Evolutionary conservation across 1,139 yeast species (phyloP).

Genomic region (Meyerozyma elateridarum): DNA sequence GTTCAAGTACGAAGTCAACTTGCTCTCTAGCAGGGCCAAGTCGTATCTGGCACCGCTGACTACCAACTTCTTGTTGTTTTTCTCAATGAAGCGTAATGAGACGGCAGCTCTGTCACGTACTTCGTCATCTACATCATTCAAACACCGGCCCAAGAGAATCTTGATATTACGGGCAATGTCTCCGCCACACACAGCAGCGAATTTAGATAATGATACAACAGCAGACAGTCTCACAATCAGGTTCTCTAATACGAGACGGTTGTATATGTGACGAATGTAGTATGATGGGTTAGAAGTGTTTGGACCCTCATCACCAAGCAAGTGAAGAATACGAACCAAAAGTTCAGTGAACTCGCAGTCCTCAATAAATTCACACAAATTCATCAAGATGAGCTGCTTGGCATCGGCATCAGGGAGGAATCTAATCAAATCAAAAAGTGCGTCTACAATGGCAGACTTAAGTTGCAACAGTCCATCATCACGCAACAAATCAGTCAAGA

Average conservation of each 20-base stretch:
- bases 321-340: constrained; percentile 83
- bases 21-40: constrained; percentile 70
- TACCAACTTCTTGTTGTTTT: constrained; percentile 50
- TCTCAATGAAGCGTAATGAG: constrained; percentile 63
- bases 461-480: constrained; percentile 87
- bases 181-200: constrained; percentile 75
- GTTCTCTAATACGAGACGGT: constrained; percentile 92
- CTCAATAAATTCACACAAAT: constrained; percentile 93
- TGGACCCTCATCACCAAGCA: constrained; percentile 95
- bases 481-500: constrained; percentile 79
- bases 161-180: constrained; percentile 64
- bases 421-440: constrained; percentile 83
- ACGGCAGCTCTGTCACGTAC: constrained; percentile 97
- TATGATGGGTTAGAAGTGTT: constrained; percentile 78
- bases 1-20: constrained; percentile 66
- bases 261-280: constrained; percentile 93
- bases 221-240: constrained; percentile 95
- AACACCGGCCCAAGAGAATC: constrained; percentile 75
- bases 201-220: constrained; percentile 85
- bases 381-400: constrained; percentile 80
- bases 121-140: constrained; percentile 90
- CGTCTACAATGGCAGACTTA: constrained; percentile 86
- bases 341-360: constrained; percentile 96
- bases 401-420: constrained; percentile 72
- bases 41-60: constrained; percentile 70